Percentiles rank a stretch among this genome's conserved stretches.
These are phyloP conservation scores for Botrytis galanthina DNA, from an alignment of 2,329 filamentous ascomycete genomes.

Conservation along the genomic window DNA sequence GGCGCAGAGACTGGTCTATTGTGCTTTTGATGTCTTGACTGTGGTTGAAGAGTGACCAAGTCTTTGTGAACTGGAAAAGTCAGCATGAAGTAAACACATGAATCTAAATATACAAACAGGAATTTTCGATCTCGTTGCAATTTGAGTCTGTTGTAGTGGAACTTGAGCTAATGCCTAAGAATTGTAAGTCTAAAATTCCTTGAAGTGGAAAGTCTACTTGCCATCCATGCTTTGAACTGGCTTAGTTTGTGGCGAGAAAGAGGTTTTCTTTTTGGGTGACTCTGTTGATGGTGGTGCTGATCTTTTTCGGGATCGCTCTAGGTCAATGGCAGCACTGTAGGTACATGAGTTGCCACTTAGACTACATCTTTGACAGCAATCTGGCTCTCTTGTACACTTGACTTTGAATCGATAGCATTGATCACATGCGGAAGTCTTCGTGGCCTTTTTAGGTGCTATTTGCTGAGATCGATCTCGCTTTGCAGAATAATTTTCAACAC, in stretches of 20 bases:
- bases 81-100: not conserved
- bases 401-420: slow-evolving; percentile 3
- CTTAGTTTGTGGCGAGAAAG: not conserved
- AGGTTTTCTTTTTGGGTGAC: not conserved
- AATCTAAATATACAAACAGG: not conserved
- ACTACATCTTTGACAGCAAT: not conserved
- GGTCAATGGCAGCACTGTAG: not conserved
- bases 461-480: not conserved
- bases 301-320: slow-evolving; percentile 2
- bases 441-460: not conserved
- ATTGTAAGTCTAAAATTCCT: not conserved
- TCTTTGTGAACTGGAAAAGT: not conserved
- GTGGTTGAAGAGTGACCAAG: not conserved
- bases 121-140: not conserved
- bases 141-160: not conserved
- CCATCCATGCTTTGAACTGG: not conserved
- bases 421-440: slow-evolving; percentile 6
- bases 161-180: not conserved
- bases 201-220: not conserved
- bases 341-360: not conserved
- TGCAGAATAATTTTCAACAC: not conserved
- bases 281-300: not conserved
- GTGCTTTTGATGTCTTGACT: not conserved
- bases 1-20: not conserved
- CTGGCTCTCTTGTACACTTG: slow-evolving; percentile 6